A percentile compares a stretch with the other conserved stretches of the same genome.
Evolutionary conservation across 257 asterid genomes (phyloP).

Genomic region (Verbascum thapsus): DNA sequence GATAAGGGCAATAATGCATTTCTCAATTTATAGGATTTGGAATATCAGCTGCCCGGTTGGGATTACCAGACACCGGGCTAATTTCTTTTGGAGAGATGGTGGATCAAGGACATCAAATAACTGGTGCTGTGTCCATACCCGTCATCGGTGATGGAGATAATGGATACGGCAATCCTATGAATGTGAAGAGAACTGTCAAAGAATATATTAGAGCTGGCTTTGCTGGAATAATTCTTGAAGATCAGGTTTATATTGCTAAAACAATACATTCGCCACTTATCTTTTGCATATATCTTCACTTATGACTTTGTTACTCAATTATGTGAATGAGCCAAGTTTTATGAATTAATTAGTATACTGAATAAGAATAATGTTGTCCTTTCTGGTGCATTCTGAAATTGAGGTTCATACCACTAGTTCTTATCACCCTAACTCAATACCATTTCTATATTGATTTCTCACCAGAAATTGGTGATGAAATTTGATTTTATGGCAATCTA

Average conservation of each 20-base stretch:
- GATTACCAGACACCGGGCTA: conserved; percentile 88
- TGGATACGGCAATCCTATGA: conserved; percentile 96
- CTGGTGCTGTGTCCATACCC: conserved; percentile 82
- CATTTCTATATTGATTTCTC: conserved; percentile 14
- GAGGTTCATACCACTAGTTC: conserved; percentile 12
- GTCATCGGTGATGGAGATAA: conserved; percentile 94
- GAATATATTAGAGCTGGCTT: conserved; percentile 88
- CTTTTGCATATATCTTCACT: not conserved
- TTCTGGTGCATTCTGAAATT: conserved; percentile 19
- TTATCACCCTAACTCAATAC: conserved; percentile 11
- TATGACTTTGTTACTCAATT: not conserved
- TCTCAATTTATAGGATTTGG: conserved; percentile 70
- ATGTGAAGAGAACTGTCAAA: conserved; percentile 86
- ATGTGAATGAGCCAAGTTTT: conserved; percentile 19
- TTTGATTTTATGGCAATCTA: conserved; percentile 11
- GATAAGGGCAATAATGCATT: conserved; percentile 26
- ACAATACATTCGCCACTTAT: not conserved
- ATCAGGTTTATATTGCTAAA: conserved; percentile 60
- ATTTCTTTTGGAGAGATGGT: conserved; percentile 94
- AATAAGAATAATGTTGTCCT: conserved; percentile 2
- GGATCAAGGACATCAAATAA: conserved; percentile 77
- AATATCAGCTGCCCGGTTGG: conserved; percentile 88
- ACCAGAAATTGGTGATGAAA: not conserved
- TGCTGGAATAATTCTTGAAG: conserved; percentile 93
- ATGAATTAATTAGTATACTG: conserved; percentile 5